Evolutionary conservation across 2,329 filamentous ascomycete species (phyloP), one percentile per base, ranked within the genome.

Genomic region (Penicillium sp.): DNA sequence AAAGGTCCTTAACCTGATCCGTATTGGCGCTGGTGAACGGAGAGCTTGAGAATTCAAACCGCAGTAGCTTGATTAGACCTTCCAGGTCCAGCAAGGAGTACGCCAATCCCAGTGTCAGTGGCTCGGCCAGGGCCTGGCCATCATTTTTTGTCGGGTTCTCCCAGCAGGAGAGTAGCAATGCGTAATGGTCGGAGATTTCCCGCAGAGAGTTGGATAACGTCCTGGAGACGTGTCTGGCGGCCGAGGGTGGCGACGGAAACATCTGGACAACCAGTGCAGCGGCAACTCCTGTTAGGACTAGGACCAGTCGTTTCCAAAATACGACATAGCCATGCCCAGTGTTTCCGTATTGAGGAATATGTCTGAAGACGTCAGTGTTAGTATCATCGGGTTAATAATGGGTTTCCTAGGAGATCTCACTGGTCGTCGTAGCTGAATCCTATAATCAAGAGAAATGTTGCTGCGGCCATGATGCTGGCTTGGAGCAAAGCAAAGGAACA

Each of bases 141-240:
- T 68, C 68, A 29, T 71, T 60, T 31, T 63, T 58, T 3, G 65
- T 61, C 7, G 68, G 56, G 1, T 74, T 71, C 4, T 72, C 74
- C 79, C 81, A 82, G 60, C 79, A 76, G 0, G 82, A 83, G 0
- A 84, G 65, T 0, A 84, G 66, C 0, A 84, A 73, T 0, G 83
- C 82, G 58, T 85, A 84, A 63, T 84, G 82, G 60, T 83, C 80
- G 0, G 79, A 79, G 1, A 84, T 62, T 0, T 76, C 75, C 7
- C 79, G 75, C 1, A 84, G 69, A 0, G 75, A 70, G 46, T 79
- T 78, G 0, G 83, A 81, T 0, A 85, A 75, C 0, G 79, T 77
- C 47, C 80, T 81, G 66, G 77, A 76, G 45, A 82, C 73, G 59
- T 83, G 80, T 0, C 70, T 73, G 0, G 81, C 79, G 0, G 81